phyloP scores from a whole-genome alignment of 805 yeast genomes.

The Tetrapisispora pingtungensis region DNA sequence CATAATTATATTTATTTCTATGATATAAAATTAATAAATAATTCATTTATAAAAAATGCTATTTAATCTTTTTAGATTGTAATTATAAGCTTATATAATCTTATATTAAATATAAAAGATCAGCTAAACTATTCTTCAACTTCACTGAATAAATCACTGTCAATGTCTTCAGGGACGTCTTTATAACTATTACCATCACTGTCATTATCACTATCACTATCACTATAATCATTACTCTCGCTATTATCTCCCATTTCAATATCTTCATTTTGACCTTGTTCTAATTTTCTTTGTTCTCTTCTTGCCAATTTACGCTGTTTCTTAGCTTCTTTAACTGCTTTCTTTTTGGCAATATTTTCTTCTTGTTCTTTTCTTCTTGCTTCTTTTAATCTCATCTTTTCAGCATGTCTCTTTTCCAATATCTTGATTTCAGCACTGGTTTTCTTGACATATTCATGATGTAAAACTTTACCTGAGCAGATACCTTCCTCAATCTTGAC shows the following conservation, averaged over 20 bases:
- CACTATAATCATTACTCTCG: constrained; percentile 11
- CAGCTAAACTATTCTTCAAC: constrained; percentile 21
- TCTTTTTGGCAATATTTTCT: constrained; percentile 66
- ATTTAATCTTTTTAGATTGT: background rate
- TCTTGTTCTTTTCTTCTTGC: constrained; percentile 65
- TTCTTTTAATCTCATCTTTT: constrained; percentile 39
- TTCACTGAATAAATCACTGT: constrained; percentile 39
- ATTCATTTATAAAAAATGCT: background rate
- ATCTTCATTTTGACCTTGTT: constrained; percentile 14
- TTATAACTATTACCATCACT: constrained; percentile 31
- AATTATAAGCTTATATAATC: too few relatives aligned
- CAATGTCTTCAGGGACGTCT: constrained; percentile 37
- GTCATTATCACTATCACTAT: constrained; percentile 25
- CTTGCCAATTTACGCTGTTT: constrained; percentile 56
- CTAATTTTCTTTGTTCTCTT: constrained; percentile 31
- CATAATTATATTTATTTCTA: background rate
- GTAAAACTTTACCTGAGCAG: constrained; percentile 79
- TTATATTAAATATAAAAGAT: too few relatives aligned
- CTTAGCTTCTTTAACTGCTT: constrained; percentile 62
- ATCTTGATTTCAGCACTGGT: constrained; percentile 47
- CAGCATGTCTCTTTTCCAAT: constrained; percentile 59
- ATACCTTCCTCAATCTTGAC: constrained; percentile 88
- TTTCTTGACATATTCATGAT: constrained; percentile 65
- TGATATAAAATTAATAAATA: background rate
- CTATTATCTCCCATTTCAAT: constrained; percentile 17